phyloP scores from a whole-genome alignment of 75 land plant genomes.

The Selaginella moellendorffii region DNA sequence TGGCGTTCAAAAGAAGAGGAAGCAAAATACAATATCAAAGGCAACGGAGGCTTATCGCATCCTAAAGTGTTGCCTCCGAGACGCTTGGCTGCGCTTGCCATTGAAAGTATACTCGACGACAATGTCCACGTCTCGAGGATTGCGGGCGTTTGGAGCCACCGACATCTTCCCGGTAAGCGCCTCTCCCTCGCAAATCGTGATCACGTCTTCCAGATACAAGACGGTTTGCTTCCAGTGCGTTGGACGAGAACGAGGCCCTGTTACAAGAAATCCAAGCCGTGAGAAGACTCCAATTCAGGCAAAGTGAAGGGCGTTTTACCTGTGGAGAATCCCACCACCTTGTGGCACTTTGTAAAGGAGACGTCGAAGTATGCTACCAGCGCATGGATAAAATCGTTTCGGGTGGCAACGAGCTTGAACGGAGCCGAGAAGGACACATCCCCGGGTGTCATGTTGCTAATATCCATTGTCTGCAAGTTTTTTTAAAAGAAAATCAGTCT shows the following conservation, averaged over 20 bases:
- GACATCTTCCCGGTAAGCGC: slow-evolving; percentile 55
- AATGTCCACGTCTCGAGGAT: slow-evolving; percentile 92
- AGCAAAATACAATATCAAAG: too few relatives aligned
- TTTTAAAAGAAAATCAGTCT: too few relatives aligned
- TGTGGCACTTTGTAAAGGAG: slow-evolving; percentile 84
- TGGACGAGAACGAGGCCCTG: slow-evolving; percentile 79
- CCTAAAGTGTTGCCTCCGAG: slow-evolving; percentile 62
- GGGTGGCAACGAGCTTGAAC: slow-evolving; percentile 82
- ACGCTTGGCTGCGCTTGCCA: slow-evolving; percentile 46
- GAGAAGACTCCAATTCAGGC: neutral
- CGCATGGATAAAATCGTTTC: slow-evolving; percentile 91
- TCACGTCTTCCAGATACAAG: slow-evolving; percentile 80
- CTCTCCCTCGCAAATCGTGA: slow-evolving; percentile 90
- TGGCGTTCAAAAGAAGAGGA: too few relatives aligned
- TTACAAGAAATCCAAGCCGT: slow-evolving; percentile 7
- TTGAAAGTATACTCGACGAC: slow-evolving; percentile 53
- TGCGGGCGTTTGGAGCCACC: slow-evolving; percentile 67
- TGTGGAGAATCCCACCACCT: slow-evolving; percentile 82
- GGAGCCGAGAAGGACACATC: slow-evolving; percentile 91
- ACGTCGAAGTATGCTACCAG: slow-evolving; percentile 97
- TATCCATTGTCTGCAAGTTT: slow-evolving; percentile 83
- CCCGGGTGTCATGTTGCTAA: slow-evolving; percentile 81
- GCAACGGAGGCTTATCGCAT: slow-evolving; percentile 44
- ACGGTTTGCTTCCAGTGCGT: slow-evolving; percentile 99
- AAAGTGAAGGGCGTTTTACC: slow-evolving; percentile 31